These are phyloP conservation scores for Thielaviopsis populi DNA, from an alignment of 2,329 filamentous ascomycete species.

Conservation along the genomic window DNA sequence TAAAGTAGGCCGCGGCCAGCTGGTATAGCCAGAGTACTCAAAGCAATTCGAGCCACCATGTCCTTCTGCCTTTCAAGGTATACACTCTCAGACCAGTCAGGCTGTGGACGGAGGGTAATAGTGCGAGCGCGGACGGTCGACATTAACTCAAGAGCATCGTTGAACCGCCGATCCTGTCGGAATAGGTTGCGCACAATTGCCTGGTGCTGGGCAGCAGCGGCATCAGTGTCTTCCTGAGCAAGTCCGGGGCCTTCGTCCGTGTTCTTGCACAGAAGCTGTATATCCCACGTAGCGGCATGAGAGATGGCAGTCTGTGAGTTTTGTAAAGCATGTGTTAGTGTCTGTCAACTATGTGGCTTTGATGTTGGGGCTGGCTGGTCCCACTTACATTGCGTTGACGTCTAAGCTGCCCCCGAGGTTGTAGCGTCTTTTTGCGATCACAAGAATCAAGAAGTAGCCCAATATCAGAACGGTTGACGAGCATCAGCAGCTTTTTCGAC, in stretches of 20 bases:
- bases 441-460: conserved; percentile 42
- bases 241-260: conserved; percentile 44
- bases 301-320: conserved; percentile 30
- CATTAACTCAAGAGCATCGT: conserved; percentile 72
- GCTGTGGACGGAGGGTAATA: conserved; percentile 59
- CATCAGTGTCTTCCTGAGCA: conserved; percentile 48
- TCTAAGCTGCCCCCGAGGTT: not conserved
- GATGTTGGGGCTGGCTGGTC: not conserved
- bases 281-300: conserved; percentile 56
- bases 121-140: conserved; percentile 69
- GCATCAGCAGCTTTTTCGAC: conserved; percentile 52
- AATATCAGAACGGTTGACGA: conserved; percentile 73
- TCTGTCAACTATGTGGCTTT: not conserved
- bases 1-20: conserved; percentile 76
- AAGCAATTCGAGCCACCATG: conserved; percentile 70
- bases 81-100: conserved; percentile 70
- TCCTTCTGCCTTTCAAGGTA: conserved; percentile 87
- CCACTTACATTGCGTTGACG: not conserved
- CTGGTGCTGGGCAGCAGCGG: conserved; percentile 70
- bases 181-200: conserved; percentile 76
- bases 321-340: too few species aligned
- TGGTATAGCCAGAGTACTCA: conserved; percentile 76
- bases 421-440: conserved; percentile 18
- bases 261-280: conserved; percentile 59
- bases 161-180: conserved; percentile 74